Base-by-base conservation (phyloP, 1,284 basidiomycete species). In the Rhizoctonia solani region DNA sequence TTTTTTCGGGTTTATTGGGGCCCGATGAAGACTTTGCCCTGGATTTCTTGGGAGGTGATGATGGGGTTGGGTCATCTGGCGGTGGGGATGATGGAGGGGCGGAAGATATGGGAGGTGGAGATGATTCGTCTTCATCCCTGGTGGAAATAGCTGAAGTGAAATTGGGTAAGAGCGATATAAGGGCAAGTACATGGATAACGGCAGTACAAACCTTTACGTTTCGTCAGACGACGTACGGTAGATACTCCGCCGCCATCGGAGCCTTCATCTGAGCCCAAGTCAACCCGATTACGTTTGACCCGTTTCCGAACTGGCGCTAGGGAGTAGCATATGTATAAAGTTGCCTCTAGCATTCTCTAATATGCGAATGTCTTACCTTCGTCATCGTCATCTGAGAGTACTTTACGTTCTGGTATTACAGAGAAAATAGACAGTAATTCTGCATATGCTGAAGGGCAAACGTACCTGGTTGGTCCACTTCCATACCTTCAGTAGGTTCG, bases 331-430 rank as follows among this genome's bases (percentile, higher is more conserved):
- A 39, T 66, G n/a, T 29, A 13, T 3, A 50, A 13, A 25, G 39
- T 21, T 67, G 66, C n/a, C n/a, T n/a, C n/a, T n/a, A n/a, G n/a
- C n/a, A n/a, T n/a, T n/a, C n/a, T n/a, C n/a, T n/a, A n/a, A n/a
- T n/a, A n/a, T n/a, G n/a, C n/a, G n/a, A n/a, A n/a, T n/a, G n/a
- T 44, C 58, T 21, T 27, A 61, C 53, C 69, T 32, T 78, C 79
- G 27, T 77, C 79, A 68, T 89, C 88, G 29, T 88, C 85, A 68
- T 90, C 89, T 0, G 88, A 89, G 46, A 85, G 80, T 3, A 88
- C 73, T 39, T 89, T 78, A 54, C 85, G 82, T 65, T 27, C 49
- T 71, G 34, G 6, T 9, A 25, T 11, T 23, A 37, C 27, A 13
- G 5, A 52, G 23, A 53, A 34, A 27, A 46, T 46, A 50, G 25